Evolutionary conservation across 2,329 filamentous ascomycete species (phyloP), one percentile per base, ranked within the genome.

Genomic region (Aspergillus sp.): DNA sequence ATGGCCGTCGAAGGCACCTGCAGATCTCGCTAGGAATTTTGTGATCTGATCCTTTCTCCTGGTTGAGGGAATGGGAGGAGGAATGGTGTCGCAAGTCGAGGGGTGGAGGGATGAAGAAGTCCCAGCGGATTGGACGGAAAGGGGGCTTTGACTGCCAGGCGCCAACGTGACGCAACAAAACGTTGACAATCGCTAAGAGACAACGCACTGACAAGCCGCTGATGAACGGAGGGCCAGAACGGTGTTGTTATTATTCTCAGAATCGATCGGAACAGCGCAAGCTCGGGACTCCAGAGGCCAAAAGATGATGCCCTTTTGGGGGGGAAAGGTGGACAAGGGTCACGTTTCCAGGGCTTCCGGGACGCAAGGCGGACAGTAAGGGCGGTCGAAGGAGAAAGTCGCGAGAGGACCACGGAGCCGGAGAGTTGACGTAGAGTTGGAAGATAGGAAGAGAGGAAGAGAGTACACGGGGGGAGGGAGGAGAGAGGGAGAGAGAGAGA

Each of bases 291-390:
- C 57, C 60, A 59, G 56, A 57, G 60, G 57, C 55, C 58, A 57
- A 59, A 61, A 53, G 54, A 59, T 53, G 56, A 55, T 54, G 55
- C 49, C 47, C 50, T 43, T 20, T 47, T 47, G 50, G 52, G 55
- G 50, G 55, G 26, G 3, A 17, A 38, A 42, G 40, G 40, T 42
- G 40, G 17, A 42, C 17, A 17, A 22, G 40, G 57, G 56, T 66
- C 63, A 66, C 63, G 64, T 65, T 65, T 60, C 56, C 60, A 61
- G 63, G 60, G 58, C 50, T 57, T 56, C 50, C 56, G 56, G 60
- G 63, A 67, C 57, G 65, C 63, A 65, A 65, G 61, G 61, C 58
- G 56, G 55, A 62, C 51, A 58, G 61, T 51, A 62, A 60, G 58
- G 60, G 59, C 47, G 55, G 56, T 49, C 54, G 54, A 58, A 54